Evolutionary conservation across 1,139 yeast genomes (phyloP), one percentile per base, ranked within the genome.

Genomic region (Taphrina communis): DNA sequence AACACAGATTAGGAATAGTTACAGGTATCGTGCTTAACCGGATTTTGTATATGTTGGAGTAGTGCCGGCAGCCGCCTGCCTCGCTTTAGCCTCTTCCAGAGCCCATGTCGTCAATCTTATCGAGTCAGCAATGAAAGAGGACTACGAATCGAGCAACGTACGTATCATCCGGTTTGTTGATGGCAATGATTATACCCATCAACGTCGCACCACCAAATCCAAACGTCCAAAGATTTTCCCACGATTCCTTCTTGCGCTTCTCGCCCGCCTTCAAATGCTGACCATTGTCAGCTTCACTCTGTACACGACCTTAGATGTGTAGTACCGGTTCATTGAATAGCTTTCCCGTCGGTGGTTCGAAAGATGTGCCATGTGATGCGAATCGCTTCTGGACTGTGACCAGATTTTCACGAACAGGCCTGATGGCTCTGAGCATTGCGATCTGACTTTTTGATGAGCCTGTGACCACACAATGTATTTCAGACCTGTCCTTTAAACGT

Each of bases 261-360:
- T 65, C 63, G 11, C 68, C 68, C 14, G 48, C 41, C 21, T 31
- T 25, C 48, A 63, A 19, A 21, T 53, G 55, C 67, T 63, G 19
- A 1, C 48, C 3, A 2, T 2, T 39, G 6, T 39, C 14, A 39
- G 42, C 11, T 39, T 39, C 42, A 6, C 14, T 39, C 35, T 21
- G 3, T 31, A n/a, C 21, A 12, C 38, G 11, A 17, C 5, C n/a
- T 17, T 7, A n/a, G 17, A 19, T 17, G 35, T 14, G 31, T 21
- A 59, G 36, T 55, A 63, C 67, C 6, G 67, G 67, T 63, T 63
- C 67, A 19, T 63, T 63, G 48, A 63, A 63, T 55, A 63, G 67
- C 48, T 57, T 56, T 46, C 67, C 67, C 17, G 67, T 63, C 55
- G 67, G 67, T 11, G 67, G 61, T 35, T 63, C 67, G 55, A 44